Evolutionary conservation across 139 green algal species (phyloP), one percentile per base, ranked within the genome.

Genomic region (Chlamydomonas applanata): DNA sequence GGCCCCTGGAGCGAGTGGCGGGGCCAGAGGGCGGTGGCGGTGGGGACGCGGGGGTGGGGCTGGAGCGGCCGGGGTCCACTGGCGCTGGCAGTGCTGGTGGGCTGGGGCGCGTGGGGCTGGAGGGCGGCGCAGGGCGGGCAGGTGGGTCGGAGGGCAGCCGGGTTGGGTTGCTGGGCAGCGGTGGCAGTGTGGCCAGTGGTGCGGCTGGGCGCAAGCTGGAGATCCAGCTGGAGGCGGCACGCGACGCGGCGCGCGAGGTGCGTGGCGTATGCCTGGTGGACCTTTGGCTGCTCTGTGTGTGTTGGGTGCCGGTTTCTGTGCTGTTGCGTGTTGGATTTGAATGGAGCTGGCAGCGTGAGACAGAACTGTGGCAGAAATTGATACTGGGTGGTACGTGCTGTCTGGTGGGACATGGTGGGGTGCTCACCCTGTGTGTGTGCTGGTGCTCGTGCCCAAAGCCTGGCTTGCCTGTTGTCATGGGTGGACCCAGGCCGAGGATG

Each of bases 211-310:
- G 65, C 3, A 69, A 69, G 64, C 25, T 79, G 74, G 74, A 79
- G 74, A 30, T 30, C n/a, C 74, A 79, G 74, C 74, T 81, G 40
- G 46, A 56, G n/a, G 46, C 71, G 56, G 66, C 74, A 45, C 74
- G 67, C 13, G 53, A 49, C 25, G 35, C 75, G 20, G 46, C 75
- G 72, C 59, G 75, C 73, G 74, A 66, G 73, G 52, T 66, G 74
- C 35, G 34, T 72, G 14, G 57, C 73, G n/a, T n/a, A n/a, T n/a
- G n/a, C n/a, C n/a, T n/a, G 32, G 33, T 27, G 17, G 19, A 63
- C 3, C 40, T 49, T 7, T 11, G 40, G 40, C 40, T 49, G 40
- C 11, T 7, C 40, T 49, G 7, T 49, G 40, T 11, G 40, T 49
- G 40, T n/a, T n/a, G n/a, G n/a, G n/a, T n/a, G n/a, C n/a, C n/a